Conservation (phyloP, 805 yeast species). For the Kodamaea kakaduensis region DNA sequence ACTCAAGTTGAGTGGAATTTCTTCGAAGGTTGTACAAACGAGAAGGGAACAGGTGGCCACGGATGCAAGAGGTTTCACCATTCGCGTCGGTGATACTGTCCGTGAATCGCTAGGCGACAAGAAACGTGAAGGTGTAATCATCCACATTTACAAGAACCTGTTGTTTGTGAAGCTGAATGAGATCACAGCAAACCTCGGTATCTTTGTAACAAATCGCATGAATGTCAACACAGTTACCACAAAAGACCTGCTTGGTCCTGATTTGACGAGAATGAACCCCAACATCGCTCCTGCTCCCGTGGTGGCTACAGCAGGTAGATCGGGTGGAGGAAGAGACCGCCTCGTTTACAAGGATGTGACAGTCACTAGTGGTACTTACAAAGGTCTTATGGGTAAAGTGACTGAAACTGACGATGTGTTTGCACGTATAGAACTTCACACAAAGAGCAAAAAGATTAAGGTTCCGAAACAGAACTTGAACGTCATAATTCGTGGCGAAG, state of each 20-base stretch:
- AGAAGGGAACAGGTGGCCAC: conserved; percentile 77
- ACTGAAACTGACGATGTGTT: conserved; percentile 88
- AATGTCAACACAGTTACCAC: conserved; percentile 82
- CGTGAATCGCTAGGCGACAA: conserved; percentile 64
- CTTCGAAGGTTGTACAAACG: conserved; percentile 63
- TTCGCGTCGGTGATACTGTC: conserved; percentile 90
- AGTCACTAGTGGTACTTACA: conserved; percentile 86
- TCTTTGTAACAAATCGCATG: conserved; percentile 73
- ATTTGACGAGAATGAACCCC: conserved; percentile 86
- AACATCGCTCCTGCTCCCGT: conserved; percentile 39
- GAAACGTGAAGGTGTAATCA: conserved; percentile 79
- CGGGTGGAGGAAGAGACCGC: conserved; percentile 72
- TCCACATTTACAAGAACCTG: conserved; percentile 78
- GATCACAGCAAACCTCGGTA: conserved; percentile 82
- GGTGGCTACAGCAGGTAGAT: conserved; percentile 45
- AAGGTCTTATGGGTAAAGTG: conserved; percentile 90
- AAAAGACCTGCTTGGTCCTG: conserved; percentile 70
- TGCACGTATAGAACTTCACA: conserved; percentile 91
- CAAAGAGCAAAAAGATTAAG: conserved; percentile 83
- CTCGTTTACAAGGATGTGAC: conserved; percentile 81
- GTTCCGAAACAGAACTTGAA: conserved; percentile 76
- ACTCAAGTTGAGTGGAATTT: conserved; percentile 77
- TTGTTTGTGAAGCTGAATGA: conserved; percentile 80
- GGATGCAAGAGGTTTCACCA: conserved; percentile 78
- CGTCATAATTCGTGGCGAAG: conserved; percentile 64